phyloP scores from a whole-genome alignment of 192 early-diverging fungal genomes.

The Chytriomyces sp. region DNA sequence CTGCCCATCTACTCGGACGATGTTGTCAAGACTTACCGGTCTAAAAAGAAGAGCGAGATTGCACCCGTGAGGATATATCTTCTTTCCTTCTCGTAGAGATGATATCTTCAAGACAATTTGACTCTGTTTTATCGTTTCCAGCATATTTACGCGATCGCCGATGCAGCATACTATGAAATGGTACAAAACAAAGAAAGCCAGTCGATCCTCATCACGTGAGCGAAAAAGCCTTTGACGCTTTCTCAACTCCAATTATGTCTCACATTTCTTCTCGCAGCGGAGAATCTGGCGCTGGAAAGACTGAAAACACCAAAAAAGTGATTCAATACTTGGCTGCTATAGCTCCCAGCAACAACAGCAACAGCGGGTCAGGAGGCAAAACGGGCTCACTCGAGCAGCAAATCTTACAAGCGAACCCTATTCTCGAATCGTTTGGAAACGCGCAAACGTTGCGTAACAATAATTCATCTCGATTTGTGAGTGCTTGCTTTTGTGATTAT shows the following conservation, averaged over 20 bases:
- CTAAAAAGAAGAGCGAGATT: constrained; percentile 54
- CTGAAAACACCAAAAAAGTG: constrained; percentile 99
- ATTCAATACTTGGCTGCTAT: constrained; percentile 97
- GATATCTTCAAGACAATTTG: constrained; percentile 31
- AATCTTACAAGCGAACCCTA: constrained; percentile 96
- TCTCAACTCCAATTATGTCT: not conserved
- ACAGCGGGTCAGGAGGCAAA: constrained; percentile 25
- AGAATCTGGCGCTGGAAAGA: constrained; percentile 99
- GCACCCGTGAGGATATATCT: constrained; percentile 43
- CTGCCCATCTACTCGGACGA: constrained; percentile 89
- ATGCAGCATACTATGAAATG: constrained; percentile 96
- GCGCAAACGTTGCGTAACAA: constrained; percentile 98
- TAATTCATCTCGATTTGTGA: constrained; percentile 96
- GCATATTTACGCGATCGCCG: constrained; percentile 93
- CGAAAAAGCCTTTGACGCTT: not conserved
- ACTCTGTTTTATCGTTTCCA: constrained; percentile 47
- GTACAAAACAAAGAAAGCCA: constrained; percentile 91
- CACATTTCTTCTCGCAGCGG: constrained; percentile 74
- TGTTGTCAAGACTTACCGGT: constrained; percentile 70
- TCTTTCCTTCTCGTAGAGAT: not conserved
- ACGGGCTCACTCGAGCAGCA: constrained; percentile 79
- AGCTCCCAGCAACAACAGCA: constrained; percentile 65
- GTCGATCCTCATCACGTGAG: constrained; percentile 95
- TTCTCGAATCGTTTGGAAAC: constrained; percentile 98
- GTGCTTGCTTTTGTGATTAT: constrained; percentile 27